phyloP scores from a whole-genome alignment of 345 rosid genomes.

The Trapa bicornis region DNA sequence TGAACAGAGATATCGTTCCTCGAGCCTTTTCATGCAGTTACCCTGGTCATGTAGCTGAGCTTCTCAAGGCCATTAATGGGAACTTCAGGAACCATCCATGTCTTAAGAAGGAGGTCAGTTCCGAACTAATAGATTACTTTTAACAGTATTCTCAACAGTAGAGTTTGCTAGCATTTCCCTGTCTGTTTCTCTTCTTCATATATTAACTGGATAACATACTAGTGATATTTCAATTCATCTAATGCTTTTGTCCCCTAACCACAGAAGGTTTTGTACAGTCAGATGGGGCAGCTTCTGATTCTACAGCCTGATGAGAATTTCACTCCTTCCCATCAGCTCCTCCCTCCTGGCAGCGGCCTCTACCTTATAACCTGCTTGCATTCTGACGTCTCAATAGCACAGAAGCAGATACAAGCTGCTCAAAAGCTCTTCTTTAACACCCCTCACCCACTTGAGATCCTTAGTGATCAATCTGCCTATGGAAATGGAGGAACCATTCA shows the following conservation, averaged over 20 bases:
- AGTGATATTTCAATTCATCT: neutral
- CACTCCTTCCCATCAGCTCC: slow-evolving; percentile 78
- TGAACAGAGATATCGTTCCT: slow-evolving; percentile 96
- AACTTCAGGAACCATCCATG: slow-evolving; percentile 83
- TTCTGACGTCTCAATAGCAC: slow-evolving; percentile 27
- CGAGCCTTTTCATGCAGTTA: slow-evolving; percentile 93
- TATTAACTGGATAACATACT: no score
- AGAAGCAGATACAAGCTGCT: slow-evolving; percentile 61
- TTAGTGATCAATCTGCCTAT: slow-evolving; percentile 70
- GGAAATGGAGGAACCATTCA: slow-evolving; percentile 79
- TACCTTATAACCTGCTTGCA: slow-evolving; percentile 37
- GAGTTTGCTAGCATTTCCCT: no score
- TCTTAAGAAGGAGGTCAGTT: slow-evolving; percentile 60
- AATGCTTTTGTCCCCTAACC: neutral
- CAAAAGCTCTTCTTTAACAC: slow-evolving; percentile 63
- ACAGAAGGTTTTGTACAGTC: slow-evolving; percentile 71
- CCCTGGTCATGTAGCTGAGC: slow-evolving; percentile 61
- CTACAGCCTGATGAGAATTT: slow-evolving; percentile 84
- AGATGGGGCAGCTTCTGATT: slow-evolving; percentile 90
- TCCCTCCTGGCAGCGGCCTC: slow-evolving; percentile 86
- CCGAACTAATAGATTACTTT: neutral
- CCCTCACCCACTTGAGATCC: slow-evolving; percentile 96
- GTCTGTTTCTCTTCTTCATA: no score
- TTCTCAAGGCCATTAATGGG: slow-evolving; percentile 80
- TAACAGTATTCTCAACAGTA: neutral